phyloP scores from a whole-genome alignment of 2,329 filamentous ascomycete species.

The Phyllachora maydis region DNA sequence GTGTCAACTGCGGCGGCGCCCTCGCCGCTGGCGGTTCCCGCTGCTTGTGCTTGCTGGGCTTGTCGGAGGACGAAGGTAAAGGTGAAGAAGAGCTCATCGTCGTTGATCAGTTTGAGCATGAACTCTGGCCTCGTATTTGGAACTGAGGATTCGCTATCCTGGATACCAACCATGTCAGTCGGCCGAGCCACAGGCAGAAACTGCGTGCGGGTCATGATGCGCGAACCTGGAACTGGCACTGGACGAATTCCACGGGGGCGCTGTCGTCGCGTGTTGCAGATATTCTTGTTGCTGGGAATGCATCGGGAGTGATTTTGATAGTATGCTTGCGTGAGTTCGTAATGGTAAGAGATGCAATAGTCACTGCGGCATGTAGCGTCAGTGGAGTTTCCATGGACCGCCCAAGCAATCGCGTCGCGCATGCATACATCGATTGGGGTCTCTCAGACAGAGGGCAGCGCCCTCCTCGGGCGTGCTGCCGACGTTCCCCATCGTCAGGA shows the following conservation, averaged over 20 bases:
- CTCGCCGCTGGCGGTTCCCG: conserved; percentile 25
- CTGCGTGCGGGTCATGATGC: too few relatives aligned
- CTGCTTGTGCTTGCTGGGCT: conserved; percentile 13
- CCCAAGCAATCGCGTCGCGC: too few relatives aligned
- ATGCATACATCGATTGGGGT: conserved; percentile 72
- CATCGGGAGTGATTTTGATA: conserved; percentile 63
- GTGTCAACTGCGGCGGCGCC: conserved; percentile 40
- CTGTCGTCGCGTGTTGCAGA: conserved; percentile 51
- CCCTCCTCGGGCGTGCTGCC: conserved; percentile 76
- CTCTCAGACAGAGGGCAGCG: conserved; percentile 61
- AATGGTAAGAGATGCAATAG: conserved; percentile 65
- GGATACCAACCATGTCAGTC: too few relatives aligned
- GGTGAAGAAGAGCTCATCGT: conserved; percentile 81
- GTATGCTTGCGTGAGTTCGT: conserved; percentile 61
- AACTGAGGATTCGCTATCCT: conserved; percentile 57
- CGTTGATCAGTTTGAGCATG: conserved; percentile 69
- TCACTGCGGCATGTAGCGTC: conserved; percentile 38
- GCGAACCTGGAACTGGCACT: too few relatives aligned
- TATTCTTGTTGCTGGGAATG: conserved; percentile 67
- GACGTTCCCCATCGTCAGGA: conserved; percentile 87
- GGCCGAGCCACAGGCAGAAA: too few relatives aligned
- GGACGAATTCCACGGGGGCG: conserved; percentile 69
- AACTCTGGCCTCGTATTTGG: conserved; percentile 53
- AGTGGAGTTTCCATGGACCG: too few relatives aligned
- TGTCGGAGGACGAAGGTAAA: conserved; percentile 73